These are phyloP conservation scores for Boletus pseudo-olivaceus DNA, from an alignment of 768 basidiomycete genomes.

Conservation along the genomic window DNA sequence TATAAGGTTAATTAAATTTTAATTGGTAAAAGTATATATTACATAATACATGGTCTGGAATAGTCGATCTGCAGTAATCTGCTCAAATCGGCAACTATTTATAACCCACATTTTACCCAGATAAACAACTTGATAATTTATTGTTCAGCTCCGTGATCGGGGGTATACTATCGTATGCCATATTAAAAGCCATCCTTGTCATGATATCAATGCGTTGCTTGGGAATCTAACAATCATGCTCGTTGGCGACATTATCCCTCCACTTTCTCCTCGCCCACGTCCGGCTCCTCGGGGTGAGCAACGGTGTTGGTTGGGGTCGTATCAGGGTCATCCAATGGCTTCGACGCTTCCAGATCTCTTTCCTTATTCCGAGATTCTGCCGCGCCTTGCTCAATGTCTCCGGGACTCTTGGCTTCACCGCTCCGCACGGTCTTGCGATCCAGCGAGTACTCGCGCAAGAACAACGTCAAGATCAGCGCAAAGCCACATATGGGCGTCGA, in stretches of 20 bases:
- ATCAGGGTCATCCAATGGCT: background rate
- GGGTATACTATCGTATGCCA: background rate
- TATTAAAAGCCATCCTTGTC: background rate
- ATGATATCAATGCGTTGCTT: background rate
- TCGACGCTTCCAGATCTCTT: no score
- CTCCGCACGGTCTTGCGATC: constrained; percentile 47
- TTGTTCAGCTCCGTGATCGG: background rate
- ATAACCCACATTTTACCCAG: no score
- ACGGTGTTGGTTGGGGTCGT: background rate
- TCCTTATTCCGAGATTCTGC: background rate
- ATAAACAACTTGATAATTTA: no score
- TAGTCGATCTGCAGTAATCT: no score
- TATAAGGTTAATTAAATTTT: no score
- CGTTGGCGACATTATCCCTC: background rate
- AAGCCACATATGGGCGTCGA: constrained; percentile 55
- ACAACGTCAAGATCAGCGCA: constrained; percentile 49
- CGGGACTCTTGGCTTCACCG: constrained; percentile 21
- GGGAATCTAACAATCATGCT: background rate
- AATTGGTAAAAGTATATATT: no score
- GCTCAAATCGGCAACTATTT: background rate
- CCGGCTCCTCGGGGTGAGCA: background rate
- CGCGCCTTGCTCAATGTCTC: constrained; percentile 31
- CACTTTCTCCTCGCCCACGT: background rate
- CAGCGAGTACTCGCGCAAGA: constrained; percentile 60
- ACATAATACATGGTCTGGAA: no score